Evolutionary conservation across 345 rosid genomes (phyloP).

Genomic region (Rhodomyrtus tomentosa): DNA sequence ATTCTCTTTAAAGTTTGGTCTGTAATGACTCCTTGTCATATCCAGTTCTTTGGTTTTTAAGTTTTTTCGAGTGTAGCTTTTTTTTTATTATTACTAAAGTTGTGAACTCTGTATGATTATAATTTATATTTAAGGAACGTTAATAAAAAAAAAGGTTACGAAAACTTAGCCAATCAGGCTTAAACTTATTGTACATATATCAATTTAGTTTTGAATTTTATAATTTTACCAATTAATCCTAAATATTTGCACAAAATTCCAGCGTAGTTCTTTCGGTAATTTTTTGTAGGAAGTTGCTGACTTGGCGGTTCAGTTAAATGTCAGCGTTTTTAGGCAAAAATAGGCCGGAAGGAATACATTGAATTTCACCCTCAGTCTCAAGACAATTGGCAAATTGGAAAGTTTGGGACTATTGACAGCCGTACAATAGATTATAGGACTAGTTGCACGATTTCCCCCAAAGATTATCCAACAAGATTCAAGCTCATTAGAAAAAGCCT

Average conservation of each 20-base stretch:
- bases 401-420: neutral
- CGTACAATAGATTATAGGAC: neutral
- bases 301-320: neutral
- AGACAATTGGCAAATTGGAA: neutral
- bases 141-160: neutral
- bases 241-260: neutral
- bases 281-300: neutral
- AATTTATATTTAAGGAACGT: neutral
- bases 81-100: neutral
- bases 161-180: neutral
- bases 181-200: neutral
- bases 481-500: neutral
- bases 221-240: neutral
- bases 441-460: neutral
- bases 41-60: neutral
- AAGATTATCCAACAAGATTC: neutral
- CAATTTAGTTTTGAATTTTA: neutral
- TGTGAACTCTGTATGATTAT: neutral
- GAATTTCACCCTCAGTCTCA: neutral
- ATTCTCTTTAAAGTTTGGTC: neutral
- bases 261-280: neutral
- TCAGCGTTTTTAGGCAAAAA: accelerated
- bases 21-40: neutral
- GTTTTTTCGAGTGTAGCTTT: neutral
- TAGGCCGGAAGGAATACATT: neutral